A percentile compares a stretch with the other conserved stretches of the same genome.
Conservation (phyloP, 495 filamentous ascomycete species). For the Penicillium taxi region DNA sequence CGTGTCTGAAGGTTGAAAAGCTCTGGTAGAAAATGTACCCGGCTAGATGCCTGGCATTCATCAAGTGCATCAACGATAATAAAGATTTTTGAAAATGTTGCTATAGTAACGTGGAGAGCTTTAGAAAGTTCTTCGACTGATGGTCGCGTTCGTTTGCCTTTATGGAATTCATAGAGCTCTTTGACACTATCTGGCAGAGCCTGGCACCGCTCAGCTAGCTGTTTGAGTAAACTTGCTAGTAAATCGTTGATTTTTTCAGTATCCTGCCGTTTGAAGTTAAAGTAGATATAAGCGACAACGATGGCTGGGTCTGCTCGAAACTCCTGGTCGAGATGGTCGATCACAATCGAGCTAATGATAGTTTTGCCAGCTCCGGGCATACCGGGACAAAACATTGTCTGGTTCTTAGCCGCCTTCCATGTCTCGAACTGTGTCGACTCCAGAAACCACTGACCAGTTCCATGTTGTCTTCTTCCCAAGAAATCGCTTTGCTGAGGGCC, state of each 20-base stretch:
- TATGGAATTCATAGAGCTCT: not conserved
- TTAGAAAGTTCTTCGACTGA: not conserved
- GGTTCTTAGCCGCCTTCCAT: slow-evolving; percentile 19
- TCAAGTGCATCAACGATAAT: not conserved
- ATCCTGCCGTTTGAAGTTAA: slow-evolving; percentile 17
- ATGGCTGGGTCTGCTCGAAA: slow-evolving; percentile 12
- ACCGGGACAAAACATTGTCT: slow-evolving; percentile 37
- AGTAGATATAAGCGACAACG: slow-evolving; percentile 34
- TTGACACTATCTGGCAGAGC: not conserved
- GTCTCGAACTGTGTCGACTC: slow-evolving; percentile 22
- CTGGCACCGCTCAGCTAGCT: slow-evolving; percentile 2
- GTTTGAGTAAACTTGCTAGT: slow-evolving; percentile 17
- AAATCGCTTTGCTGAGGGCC: slow-evolving; percentile 4
- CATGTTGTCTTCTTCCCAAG: slow-evolving; percentile 17
- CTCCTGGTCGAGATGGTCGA: slow-evolving; percentile 18
- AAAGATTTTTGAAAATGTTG: not conserved
- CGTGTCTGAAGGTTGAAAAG: not conserved
- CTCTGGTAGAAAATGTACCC: not conserved
- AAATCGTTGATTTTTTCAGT: too few relatives aligned
- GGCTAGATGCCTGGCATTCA: not conserved
- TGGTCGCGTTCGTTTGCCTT: not conserved
- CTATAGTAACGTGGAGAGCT: not conserved
- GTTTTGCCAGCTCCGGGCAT: slow-evolving; percentile 34
- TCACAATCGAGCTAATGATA: slow-evolving; percentile 23
- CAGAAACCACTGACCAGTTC: slow-evolving; percentile 40